Evolutionary conservation across 345 rosid species (phyloP).

Genomic region (Excoecaria cochinchinensis): DNA sequence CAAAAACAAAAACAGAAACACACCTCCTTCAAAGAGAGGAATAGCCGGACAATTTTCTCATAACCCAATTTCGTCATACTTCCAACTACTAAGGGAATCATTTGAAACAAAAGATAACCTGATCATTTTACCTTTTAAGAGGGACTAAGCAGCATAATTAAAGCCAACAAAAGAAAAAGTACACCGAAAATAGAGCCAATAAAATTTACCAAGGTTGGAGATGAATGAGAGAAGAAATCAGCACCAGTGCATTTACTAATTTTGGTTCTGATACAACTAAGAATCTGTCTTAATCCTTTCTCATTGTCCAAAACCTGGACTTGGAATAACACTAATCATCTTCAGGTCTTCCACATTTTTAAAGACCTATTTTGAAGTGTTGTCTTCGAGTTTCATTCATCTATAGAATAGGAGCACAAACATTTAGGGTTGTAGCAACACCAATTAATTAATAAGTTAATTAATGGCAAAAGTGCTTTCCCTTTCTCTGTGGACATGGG

Average conservation of each 20-base stretch:
- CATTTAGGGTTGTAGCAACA: neutral
- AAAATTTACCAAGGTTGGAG: neutral
- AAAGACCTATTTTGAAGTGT: neutral
- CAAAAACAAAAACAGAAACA: neutral
- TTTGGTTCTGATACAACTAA: neutral
- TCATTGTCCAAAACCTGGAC: neutral
- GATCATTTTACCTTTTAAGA: neutral
- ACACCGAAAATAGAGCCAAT: neutral
- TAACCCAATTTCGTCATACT: neutral
- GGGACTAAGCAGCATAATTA: no score
- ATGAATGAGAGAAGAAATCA: neutral
- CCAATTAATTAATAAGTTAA: neutral
- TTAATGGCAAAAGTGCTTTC: neutral
- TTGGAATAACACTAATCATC: neutral
- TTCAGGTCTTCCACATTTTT: neutral
- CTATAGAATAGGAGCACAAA: neutral
- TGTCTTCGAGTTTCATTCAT: neutral
- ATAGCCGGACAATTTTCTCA: neutral
- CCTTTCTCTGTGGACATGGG: neutral
- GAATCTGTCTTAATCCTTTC: neutral
- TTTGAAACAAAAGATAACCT: neutral
- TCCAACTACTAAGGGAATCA: neutral
- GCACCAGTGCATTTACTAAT: neutral
- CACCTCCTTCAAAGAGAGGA: neutral
- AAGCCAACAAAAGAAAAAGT: no score